These are phyloP conservation scores for Salix suchowensis DNA, from an alignment of 345 rosid species.

Conservation along the genomic window DNA sequence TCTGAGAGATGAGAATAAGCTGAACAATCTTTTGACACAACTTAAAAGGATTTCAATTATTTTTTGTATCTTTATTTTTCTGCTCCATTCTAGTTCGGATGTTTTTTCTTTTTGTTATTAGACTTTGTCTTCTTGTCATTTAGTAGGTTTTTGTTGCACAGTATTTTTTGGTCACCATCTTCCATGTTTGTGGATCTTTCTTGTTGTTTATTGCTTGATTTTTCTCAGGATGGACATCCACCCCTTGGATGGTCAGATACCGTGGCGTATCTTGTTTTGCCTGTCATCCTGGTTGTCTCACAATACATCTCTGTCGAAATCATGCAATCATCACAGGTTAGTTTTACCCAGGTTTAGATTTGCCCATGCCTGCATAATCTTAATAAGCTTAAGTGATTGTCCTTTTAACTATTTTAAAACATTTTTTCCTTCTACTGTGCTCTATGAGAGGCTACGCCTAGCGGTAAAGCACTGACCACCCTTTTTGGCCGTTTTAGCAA, in stretches of 20 bases:
- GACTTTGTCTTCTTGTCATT: neutral
- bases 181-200: neutral
- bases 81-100: neutral
- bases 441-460: neutral
- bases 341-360: slow-evolving; percentile 6
- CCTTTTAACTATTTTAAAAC: neutral
- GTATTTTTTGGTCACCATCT: neutral
- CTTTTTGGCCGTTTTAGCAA: neutral
- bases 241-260: slow-evolving; percentile 97
- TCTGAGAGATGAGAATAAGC: neutral
- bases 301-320: slow-evolving; percentile 83
- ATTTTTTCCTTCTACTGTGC: no score
- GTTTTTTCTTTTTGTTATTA: neutral
- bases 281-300: slow-evolving; percentile 59
- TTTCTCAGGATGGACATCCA: slow-evolving; percentile 85
- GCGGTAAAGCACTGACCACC: neutral
- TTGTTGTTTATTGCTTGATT: slow-evolving; percentile 5
- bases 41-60: neutral
- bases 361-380: neutral
- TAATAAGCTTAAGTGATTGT: neutral
- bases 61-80: neutral
- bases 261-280: slow-evolving; percentile 87
- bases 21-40: neutral
- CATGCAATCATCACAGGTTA: slow-evolving; percentile 87
- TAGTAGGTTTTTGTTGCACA: neutral